Evolutionary conservation across 78 protist genomes (phyloP).

Genomic region (Dictyostelium capitatum): DNA sequence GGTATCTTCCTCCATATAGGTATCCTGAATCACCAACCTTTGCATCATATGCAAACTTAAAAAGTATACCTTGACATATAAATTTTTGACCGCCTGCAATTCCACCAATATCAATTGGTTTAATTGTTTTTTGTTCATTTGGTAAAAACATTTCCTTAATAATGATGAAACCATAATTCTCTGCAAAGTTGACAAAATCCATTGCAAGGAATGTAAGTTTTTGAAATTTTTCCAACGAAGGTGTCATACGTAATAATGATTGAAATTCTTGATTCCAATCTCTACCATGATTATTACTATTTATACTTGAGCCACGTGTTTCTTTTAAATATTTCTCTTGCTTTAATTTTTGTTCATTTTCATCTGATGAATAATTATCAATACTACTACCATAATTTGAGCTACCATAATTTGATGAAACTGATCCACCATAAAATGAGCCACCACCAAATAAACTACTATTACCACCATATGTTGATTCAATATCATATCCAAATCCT

Average conservation of each 20-base stretch:
- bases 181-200: constrained; percentile 57
- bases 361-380: constrained; percentile 5
- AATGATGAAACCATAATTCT: constrained; percentile 28
- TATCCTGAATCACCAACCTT: neutral
- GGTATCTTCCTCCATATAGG: constrained; percentile 65
- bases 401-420: neutral
- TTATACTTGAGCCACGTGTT: neutral
- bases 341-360: constrained; percentile 6
- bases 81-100: constrained; percentile 76
- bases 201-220: constrained; percentile 36
- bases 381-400: neutral
- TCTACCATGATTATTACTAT: constrained; percentile 12
- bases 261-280: constrained; percentile 77
- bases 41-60: constrained; percentile 66
- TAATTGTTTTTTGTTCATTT: constrained; percentile 16
- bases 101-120: constrained; percentile 67
- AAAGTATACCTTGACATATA: constrained; percentile 27
- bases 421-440: neutral
- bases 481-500: constrained; percentile 3
- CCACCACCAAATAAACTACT: neutral
- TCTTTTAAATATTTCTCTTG: constrained; percentile 9
- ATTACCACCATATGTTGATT: neutral
- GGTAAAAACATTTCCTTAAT: constrained; percentile 67
- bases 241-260: neutral
- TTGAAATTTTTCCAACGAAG: constrained; percentile 35